Percentiles rank a stretch among this genome's conserved stretches.
Conservation (phyloP, 2,329 filamentous ascomycete genomes). For the Aspergillus hortae region DNA sequence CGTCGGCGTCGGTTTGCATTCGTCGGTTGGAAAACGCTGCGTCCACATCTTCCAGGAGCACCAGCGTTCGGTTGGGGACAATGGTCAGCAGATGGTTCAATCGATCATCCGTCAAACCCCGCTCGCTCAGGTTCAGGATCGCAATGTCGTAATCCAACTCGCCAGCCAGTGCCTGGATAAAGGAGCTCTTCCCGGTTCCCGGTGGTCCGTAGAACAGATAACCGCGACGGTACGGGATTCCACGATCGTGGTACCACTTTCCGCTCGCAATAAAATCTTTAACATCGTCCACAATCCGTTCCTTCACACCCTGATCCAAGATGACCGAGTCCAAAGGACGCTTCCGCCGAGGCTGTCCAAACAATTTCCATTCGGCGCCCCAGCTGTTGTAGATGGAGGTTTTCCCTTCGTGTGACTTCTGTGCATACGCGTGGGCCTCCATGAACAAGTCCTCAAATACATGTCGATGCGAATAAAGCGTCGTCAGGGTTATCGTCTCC, state of each 20-base stretch:
- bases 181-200: conserved; percentile 89
- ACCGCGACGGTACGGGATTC: conserved; percentile 85
- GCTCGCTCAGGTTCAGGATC: conserved; percentile 85
- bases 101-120: conserved; percentile 84
- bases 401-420: conserved; percentile 81
- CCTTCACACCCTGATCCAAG: conserved; percentile 77
- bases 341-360: conserved; percentile 82
- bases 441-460: conserved; percentile 87
- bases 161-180: conserved; percentile 93
- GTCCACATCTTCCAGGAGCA: conserved; percentile 86
- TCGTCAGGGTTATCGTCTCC: conserved; percentile 89
- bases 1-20: conserved; percentile 68
- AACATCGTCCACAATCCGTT: conserved; percentile 75
- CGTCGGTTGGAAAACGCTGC: conserved; percentile 83
- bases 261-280: conserved; percentile 74
- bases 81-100: conserved; percentile 82
- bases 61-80: conserved; percentile 74
- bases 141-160: conserved; percentile 89
- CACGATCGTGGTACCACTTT: conserved; percentile 90
- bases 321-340: conserved; percentile 85
- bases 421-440: conserved; percentile 78
- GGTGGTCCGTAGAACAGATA: conserved; percentile 88
- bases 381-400: conserved; percentile 86
- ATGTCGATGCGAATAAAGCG: conserved; percentile 81
- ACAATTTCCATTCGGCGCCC: conserved; percentile 77